phyloP scores from a whole-genome alignment of 306 rosid genomes.

The Malus sylvestris region DNA sequence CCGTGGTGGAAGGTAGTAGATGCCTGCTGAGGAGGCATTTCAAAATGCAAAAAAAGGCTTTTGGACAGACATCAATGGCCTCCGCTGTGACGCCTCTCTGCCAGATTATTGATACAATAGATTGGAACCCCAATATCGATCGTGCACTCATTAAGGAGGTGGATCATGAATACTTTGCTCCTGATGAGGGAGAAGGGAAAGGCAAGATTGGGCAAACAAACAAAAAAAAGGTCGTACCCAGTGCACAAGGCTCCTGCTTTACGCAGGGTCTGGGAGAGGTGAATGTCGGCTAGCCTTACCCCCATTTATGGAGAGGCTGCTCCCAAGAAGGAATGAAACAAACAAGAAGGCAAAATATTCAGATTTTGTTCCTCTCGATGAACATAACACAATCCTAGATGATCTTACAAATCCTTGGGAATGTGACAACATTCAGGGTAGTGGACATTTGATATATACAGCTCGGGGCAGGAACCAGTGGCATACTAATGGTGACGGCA shows the following conservation, averaged over 20 bases:
- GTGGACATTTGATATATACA: conserved; percentile 13
- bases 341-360: conserved; percentile 35
- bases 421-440: conserved; percentile 13
- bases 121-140: conserved; percentile 65
- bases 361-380: conserved; percentile 16
- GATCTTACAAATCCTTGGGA: conserved; percentile 29
- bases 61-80: conserved; percentile 56
- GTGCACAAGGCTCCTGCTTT: too few species aligned
- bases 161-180: conserved; percentile 37
- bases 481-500: conserved; percentile 23
- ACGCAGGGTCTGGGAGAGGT: too few species aligned
- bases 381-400: conserved; percentile 12
- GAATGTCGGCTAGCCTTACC: too few species aligned
- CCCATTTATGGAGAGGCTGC: too few species aligned
- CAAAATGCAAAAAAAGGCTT: conserved; percentile 55
- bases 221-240: too few species aligned
- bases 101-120: conserved; percentile 54
- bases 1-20: conserved; percentile 79
- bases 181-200: conserved; percentile 39
- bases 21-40: conserved; percentile 62
- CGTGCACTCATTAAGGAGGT: conserved; percentile 57
- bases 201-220: conserved; percentile 8
- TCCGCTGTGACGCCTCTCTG: conserved; percentile 28
- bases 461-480: conserved; percentile 22
- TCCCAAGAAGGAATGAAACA: too few species aligned